These are phyloP conservation scores for Pythium rhizo-oryzae DNA, from an alignment of 352 stramenopile genomes.

Conservation along the genomic window DNA sequence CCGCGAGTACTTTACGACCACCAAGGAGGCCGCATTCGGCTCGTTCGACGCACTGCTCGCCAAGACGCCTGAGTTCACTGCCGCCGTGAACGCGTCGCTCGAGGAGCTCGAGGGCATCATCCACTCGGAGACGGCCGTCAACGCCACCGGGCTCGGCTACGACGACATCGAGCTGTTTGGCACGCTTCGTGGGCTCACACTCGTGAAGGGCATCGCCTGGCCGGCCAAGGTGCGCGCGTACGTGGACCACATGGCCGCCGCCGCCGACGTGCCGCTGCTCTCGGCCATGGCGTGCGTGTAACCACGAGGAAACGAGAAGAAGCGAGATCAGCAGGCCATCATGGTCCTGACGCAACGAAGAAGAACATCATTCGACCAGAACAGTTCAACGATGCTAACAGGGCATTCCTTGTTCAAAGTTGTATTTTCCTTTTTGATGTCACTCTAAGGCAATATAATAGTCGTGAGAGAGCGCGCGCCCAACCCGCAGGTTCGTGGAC, in stretches of 20 bases:
- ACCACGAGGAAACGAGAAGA: not conserved
- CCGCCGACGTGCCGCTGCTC: constrained; percentile 46
- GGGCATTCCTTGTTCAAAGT: too few species aligned
- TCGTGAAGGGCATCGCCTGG: constrained; percentile 54
- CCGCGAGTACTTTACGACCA: constrained; percentile 55
- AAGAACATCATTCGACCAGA: too few species aligned
- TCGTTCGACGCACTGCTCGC: constrained; percentile 41
- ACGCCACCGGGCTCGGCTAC: constrained; percentile 46
- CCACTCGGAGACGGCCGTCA: constrained; percentile 41
- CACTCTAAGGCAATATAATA: too few species aligned
- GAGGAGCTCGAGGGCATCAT: constrained; percentile 43
- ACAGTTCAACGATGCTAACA: too few species aligned
- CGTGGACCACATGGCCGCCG: constrained; percentile 48
- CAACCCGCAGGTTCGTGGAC: too few species aligned
- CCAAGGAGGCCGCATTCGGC: constrained; percentile 57
- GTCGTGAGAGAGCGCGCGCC: too few species aligned
- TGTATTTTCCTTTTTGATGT: too few species aligned
- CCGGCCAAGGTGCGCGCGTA: constrained; percentile 53
- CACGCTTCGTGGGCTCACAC: constrained; percentile 46
- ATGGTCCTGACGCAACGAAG: too few species aligned
- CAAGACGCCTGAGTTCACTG: constrained; percentile 44
- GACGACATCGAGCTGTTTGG: constrained; percentile 60
- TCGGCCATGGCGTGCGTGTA: constrained; percentile 49
- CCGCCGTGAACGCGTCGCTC: constrained; percentile 39
- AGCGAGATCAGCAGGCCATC: too few species aligned